Evolutionary conservation across 2,329 filamentous ascomycete genomes (phyloP), one percentile per base, ranked within the genome.

Genomic region (Ophiostoma quercus): DNA sequence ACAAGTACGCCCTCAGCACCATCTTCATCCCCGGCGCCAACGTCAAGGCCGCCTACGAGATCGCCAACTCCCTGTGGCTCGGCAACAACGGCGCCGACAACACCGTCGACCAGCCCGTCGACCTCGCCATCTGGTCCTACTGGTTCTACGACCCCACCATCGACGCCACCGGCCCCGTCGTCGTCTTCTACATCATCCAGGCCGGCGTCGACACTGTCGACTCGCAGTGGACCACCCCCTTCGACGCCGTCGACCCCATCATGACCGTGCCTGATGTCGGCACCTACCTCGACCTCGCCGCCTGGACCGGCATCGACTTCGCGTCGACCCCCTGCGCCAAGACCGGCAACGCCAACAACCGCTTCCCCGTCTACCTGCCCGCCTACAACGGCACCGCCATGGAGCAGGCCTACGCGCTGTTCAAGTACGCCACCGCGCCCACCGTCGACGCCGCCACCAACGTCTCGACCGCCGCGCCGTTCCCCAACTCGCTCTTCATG

Each of bases 101-200:
- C 65, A 41, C 39, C 11, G 65, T 4, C 37, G 65, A 75, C 6
- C 79, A 82, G 74, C 77, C 80, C 1, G 77, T 74, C 1, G 81
- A 81, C 47, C 71, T 86, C 22, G 80, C 82, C 71, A 83, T 84
- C 75, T 86, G 81, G 82, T 82, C 80, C 0, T 84, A 83, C 75
- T 82, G 80, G 80, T 75, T 81, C 32, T 79, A 79, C 67, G 77
- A 79, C 60, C 76, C 81, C 2, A 74, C 74, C 12, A 70, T 78
- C 3, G 82, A 85, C 75, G 77, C 83, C 0, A n/a, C 66, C 4
- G 34, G 68, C 78, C 80, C 81, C 1, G 76, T 82, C 68, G 78
- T 83, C 71, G 71, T 77, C 57, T 77, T 82, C 43, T 80, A 78
- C 72, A 77, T 82, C 60, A 78, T 83, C 70, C 78, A 82, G 72